phyloP scores from a whole-genome alignment of 179 eudicot genomes.

The Patellifolia procumbens region DNA sequence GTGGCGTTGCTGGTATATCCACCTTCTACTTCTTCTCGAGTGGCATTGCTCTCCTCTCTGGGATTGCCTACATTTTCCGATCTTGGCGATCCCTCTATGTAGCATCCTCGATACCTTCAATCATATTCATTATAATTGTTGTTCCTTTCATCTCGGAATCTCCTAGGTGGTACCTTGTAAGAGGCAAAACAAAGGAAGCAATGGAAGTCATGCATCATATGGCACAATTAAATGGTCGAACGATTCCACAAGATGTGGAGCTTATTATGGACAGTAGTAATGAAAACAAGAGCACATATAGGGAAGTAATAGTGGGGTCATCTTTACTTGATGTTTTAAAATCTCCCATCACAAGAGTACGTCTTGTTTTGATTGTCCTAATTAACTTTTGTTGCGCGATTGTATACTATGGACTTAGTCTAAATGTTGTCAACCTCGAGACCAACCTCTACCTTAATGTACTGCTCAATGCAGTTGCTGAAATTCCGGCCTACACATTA shows the following conservation, averaged over 20 bases:
- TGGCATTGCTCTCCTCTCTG: conserved; percentile 69
- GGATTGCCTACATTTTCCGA: conserved; percentile 62
- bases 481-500: conserved; percentile 69
- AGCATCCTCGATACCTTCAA: conserved; percentile 74
- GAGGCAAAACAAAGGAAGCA: conserved; percentile 54
- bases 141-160: conserved; percentile 80
- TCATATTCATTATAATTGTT: conserved; percentile 53
- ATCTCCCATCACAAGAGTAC: conserved; percentile 55
- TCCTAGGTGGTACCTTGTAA: conserved; percentile 78
- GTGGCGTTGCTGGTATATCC: conserved; percentile 88
- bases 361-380: conserved; percentile 53
- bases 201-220: conserved; percentile 58
- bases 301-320: conserved; percentile 51
- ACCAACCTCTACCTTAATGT: conserved; percentile 77
- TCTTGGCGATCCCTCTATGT: conserved; percentile 74
- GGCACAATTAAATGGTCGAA: conserved; percentile 49
- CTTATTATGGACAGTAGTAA: conserved; percentile 57
- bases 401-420: conserved; percentile 78
- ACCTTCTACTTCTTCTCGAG: conserved; percentile 88
- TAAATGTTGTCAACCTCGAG: conserved; percentile 74
- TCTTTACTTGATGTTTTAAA: conserved; percentile 62
- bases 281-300: neutral
- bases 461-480: conserved; percentile 62
- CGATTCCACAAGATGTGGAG: conserved; percentile 42
- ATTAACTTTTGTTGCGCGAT: conserved; percentile 65